phyloP scores from a whole-genome alignment of 257 asterid species.

The Solanum phureja region DNA sequence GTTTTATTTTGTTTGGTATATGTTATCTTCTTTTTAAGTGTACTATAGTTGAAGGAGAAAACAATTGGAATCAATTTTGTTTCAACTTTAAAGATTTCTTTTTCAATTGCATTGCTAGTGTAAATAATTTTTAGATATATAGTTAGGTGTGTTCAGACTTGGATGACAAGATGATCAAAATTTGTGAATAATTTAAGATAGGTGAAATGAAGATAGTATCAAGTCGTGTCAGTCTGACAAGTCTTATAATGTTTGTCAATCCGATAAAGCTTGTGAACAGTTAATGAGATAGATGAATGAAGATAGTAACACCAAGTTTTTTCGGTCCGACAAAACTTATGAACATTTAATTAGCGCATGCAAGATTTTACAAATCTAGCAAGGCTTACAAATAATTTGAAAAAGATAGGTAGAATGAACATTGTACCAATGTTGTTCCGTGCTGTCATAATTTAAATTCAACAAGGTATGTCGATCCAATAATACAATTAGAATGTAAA shows the following conservation, averaged over 20 bases:
- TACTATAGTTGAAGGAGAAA: not conserved
- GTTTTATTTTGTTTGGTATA: not conserved
- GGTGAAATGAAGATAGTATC: not conserved
- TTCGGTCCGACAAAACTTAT: fast-evolving
- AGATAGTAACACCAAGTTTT: not conserved
- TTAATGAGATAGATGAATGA: not conserved
- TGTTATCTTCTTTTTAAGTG: not conserved
- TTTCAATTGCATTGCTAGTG: not conserved
- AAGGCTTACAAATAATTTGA: not conserved
- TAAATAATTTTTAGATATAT: not conserved
- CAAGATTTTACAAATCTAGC: not conserved
- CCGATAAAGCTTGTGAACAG: not conserved
- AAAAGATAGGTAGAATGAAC: not conserved
- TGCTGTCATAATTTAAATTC: not conserved
- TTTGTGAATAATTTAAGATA: not conserved
- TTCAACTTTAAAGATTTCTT: not conserved
- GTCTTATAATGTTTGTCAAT: not conserved
- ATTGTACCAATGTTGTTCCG: not conserved
- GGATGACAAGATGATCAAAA: not conserved
- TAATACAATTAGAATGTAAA: not conserved
- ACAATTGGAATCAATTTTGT: not conserved
- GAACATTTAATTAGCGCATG: not conserved
- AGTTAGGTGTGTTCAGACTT: not conserved
- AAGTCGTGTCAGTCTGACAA: not conserved
- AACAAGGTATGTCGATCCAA: not conserved